A percentile compares a stretch with the other conserved stretches of the same genome.
Evolutionary conservation across 768 basidiomycete species (phyloP).

Genomic region (Lactifluus pinguis): DNA sequence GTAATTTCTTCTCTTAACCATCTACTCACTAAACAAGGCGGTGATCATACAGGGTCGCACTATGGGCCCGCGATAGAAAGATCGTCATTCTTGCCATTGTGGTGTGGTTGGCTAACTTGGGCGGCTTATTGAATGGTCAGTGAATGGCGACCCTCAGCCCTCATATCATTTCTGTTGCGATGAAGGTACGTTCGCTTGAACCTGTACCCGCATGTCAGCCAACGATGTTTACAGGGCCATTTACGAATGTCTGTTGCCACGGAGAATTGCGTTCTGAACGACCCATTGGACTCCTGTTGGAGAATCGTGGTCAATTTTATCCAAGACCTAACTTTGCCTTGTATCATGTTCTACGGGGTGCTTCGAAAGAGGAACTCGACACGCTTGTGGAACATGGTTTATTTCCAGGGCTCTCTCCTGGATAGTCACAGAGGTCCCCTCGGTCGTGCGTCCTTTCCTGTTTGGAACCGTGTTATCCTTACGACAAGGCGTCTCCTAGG

Average conservation of each 20-base stretch:
- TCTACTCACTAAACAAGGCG: neutral
- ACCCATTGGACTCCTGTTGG: slow-evolving; percentile 5
- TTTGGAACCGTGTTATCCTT: neutral
- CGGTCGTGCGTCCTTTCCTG: slow-evolving; percentile 4
- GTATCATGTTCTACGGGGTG: slow-evolving; percentile 14
- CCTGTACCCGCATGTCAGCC: too few species aligned
- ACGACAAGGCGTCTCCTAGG: neutral
- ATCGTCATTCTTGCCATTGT: neutral
- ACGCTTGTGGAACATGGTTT: neutral
- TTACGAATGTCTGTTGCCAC: neutral
- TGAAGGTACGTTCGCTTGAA: too few species aligned
- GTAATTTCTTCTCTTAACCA: neutral
- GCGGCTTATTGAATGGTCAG: slow-evolving; percentile 2
- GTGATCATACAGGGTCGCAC: neutral
- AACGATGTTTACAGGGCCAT: too few species aligned
- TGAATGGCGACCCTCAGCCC: neutral
- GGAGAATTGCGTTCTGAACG: neutral
- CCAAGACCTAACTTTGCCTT: slow-evolving; percentile 7
- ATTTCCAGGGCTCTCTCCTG: too few species aligned
- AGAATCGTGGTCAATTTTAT: slow-evolving; percentile 8
- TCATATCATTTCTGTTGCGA: too few species aligned
- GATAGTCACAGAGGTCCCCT: neutral
- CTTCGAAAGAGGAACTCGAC: slow-evolving; percentile 11
- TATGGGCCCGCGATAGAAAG: slow-evolving; percentile 7
- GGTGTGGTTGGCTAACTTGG: neutral